These are phyloP conservation scores for Aspergillus taichungensis DNA, from an alignment of 495 filamentous ascomycete genomes.

Conservation along the genomic window DNA sequence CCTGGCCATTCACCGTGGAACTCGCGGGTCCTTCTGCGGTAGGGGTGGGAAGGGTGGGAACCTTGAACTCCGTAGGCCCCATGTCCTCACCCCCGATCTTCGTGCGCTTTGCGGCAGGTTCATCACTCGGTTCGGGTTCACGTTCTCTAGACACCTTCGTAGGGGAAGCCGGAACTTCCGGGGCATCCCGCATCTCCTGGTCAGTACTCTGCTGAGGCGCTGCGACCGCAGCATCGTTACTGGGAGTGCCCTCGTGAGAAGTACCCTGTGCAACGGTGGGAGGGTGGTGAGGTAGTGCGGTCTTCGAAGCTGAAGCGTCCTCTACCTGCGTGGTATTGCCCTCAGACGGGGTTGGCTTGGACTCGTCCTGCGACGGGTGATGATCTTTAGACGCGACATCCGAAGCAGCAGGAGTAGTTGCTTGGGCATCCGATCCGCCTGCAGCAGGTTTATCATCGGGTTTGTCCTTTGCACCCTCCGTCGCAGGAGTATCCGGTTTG, in stretches of 20 bases:
- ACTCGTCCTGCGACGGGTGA: conserved; percentile 7
- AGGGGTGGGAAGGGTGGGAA: conserved; percentile 26
- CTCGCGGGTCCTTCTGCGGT: conserved; percentile 12
- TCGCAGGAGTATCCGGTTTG: conserved; percentile 7
- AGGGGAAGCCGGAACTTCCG: conserved; percentile 32
- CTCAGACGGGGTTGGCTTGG: conserved; percentile 2
- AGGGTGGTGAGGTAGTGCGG: conserved; percentile 31
- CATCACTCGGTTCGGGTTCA: conserved; percentile 59
- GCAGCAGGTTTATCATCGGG: conserved; percentile 1
- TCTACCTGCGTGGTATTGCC: conserved; percentile 4
- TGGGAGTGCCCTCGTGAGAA: conserved; percentile 1
- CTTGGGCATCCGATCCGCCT: not conserved
- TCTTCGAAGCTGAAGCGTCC: conserved; percentile 12
- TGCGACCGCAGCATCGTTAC: conserved; percentile 2
- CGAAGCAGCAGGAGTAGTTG: not conserved
- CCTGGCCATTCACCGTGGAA: conserved; percentile 6
- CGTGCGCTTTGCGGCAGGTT: conserved; percentile 67
- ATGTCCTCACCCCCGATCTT: conserved; percentile 46
- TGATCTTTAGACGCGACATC: conserved; percentile 13
- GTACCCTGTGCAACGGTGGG: conserved; percentile 7
- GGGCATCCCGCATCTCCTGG: conserved; percentile 33
- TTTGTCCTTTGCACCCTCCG: conserved; percentile 3
- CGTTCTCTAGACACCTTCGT: conserved; percentile 60
- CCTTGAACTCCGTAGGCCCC: conserved; percentile 24
- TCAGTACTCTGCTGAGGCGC: conserved; percentile 21